Base-by-base conservation (phyloP, 257 asterid species). In the Solanum virginianum region DNA sequence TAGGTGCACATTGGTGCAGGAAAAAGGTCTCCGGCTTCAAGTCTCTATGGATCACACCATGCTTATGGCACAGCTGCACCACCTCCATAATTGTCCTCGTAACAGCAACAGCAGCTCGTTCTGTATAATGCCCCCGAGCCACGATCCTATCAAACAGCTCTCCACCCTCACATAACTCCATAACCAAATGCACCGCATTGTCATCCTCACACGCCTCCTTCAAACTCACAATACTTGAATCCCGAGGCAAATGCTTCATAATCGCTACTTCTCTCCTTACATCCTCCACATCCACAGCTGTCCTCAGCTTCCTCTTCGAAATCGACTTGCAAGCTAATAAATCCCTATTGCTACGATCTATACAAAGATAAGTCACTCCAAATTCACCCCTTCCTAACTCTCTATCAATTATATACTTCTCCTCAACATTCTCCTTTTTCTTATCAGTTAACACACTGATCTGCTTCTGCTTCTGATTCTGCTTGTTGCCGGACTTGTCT, bases 151-250 rank as follows among this genome's bases (percentile, higher is more conserved):
- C 98, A 55, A 95, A 95, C 87, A 95, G 89, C 89, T 95, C 98
- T 47, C 98, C 98, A 1, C 98, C 98, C 90, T 95, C 98, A 85
- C 98, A 95, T 85, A 95, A 80, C 77, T 95, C 98, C 98, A 95
- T 95, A 75, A 95, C 97, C 91, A 95, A 91, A 91, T 95, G 98
- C 88, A 95, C 98, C 0, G 97, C 97, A 87, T 90, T 93, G 32
- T 95, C 99, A 80, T 95, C 99, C 95, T 95, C 98, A 13, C 97
- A 90, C 22, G 99, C 99, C 90, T 95, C 99, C 90, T 86, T 95
- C 75, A 94, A 91, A 84, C 87, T 94, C 80, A 95, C 99, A 83
- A 95, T 93, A 87, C 94, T 94, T 84, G 97, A 92, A 91, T 94
- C 87, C 49, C 74, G 80, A 5, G 98, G 98, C 91, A 95, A 91